phyloP scores from a whole-genome alignment of 2,329 filamentous ascomycete species.

The Ophiostoma novo-ulmi region DNA sequence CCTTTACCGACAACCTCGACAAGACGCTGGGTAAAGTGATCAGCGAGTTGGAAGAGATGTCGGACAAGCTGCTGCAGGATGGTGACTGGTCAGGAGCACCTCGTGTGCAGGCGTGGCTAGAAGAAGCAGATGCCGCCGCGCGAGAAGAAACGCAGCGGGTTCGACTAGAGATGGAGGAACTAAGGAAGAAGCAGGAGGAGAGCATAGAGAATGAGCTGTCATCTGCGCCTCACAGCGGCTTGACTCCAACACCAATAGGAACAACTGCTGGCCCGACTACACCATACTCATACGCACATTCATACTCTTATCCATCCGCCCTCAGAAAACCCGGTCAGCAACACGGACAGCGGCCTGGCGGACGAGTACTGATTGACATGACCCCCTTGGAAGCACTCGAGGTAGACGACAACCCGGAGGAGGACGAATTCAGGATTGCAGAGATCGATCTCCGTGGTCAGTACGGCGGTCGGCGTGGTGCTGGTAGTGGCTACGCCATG shows the following conservation, averaged over 20 bases:
- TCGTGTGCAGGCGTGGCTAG: constrained; percentile 22
- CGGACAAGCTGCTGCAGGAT: constrained; percentile 26
- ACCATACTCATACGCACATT: not conserved
- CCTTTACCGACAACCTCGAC: constrained; percentile 24
- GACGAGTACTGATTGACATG: not conserved
- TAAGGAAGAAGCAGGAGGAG: not conserved
- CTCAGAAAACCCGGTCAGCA: not conserved
- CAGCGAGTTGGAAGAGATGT: constrained; percentile 27
- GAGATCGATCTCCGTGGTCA: not conserved
- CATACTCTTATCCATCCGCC: not conserved
- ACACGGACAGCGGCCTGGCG: not conserved
- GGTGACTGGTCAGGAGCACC: constrained; percentile 25
- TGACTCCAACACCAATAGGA: not conserved
- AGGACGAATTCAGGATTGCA: not conserved
- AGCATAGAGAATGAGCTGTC: not conserved
- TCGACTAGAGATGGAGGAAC: not conserved
- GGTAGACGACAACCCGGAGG: constrained; percentile 18
- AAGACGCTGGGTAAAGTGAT: constrained; percentile 21
- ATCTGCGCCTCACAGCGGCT: not conserved
- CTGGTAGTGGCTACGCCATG: not conserved
- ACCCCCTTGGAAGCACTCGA: constrained; percentile 6
- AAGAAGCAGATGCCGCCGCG: constrained; percentile 2
- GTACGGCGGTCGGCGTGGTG: not conserved
- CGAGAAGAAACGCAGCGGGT: constrained; percentile 23
- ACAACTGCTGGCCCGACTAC: not conserved